Evolutionary conservation across 768 basidiomycete species (phyloP), one percentile per base, ranked within the genome.

Genomic region (Podaxis pistillaris): DNA sequence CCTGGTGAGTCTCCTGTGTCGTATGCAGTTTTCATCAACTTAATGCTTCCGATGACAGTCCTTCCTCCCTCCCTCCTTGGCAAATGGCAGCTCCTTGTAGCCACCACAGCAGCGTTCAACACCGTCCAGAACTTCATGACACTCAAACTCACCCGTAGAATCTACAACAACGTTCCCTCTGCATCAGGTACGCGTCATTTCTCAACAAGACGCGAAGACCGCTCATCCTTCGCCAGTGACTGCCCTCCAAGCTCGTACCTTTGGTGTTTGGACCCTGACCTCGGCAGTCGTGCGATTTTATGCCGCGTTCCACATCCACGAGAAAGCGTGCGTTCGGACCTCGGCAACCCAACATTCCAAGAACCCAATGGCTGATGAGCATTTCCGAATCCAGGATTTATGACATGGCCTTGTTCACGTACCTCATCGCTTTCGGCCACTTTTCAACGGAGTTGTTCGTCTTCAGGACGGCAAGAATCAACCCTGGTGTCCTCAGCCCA

Each of bases 201-300:
- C 57, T 33, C 24, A 2, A 58, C 17, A 41, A 41, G n/a, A 54
- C 36, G 22, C 54, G 24, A 47, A 56, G 36, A 36, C 8, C 51
- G 26, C 24, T 58, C 51, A 57, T 37, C 58, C 36, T 57, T 44
- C 22, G 58, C 24, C 75, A 96, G 96, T 99, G 11, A 95, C 93
- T 6, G 75, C 81, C 17, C 81, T 98, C 19, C 93, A 96, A 66
- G 90, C 93, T 40, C 84, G 96, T 51, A 92, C 94, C 4, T 97
- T 97, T 71, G 96, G 85, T 1, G 82, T 86, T 1, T 99, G 96
- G 96, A 98, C 96, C 0, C 73, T 96, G 56, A 88, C 90, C 4
- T 86, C 93, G 7, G 93, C 91, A 24, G 77, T 90, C 51, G 86
- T 98, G 54, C 87, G 96, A 38, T 78, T 81, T 53, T 95, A 95